Evolutionary conservation across 2,329 filamentous ascomycete species (phyloP).

Genomic region (Juglanconis juglandina): DNA sequence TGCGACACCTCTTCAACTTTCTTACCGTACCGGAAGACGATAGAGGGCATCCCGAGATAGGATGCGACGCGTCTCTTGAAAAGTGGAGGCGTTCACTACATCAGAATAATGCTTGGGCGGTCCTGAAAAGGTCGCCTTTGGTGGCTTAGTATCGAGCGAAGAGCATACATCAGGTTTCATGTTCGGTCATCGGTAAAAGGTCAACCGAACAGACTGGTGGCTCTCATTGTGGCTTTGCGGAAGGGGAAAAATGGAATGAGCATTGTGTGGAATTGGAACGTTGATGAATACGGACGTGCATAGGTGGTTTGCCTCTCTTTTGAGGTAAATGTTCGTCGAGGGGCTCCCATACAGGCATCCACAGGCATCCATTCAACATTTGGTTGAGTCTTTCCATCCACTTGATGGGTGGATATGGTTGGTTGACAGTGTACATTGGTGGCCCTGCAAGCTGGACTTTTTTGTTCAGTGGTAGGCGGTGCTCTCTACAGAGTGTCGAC

Average conservation of each 20-base stretch:
- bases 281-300: background rate
- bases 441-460: background rate
- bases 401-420: background rate
- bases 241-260: background rate
- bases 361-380: background rate
- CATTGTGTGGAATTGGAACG: slow-evolving; percentile 6
- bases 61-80: slow-evolving; percentile 19
- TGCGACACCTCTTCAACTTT: slow-evolving; percentile 12
- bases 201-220: slow-evolving; percentile 16
- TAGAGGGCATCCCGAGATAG: slow-evolving; percentile 23
- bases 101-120: slow-evolving; percentile 14
- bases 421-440: background rate
- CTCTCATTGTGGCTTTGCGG: background rate
- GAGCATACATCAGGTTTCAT: slow-evolving; percentile 9
- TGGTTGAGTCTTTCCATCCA: background rate
- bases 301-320: background rate
- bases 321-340: background rate
- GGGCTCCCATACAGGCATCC: background rate
- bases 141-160: slow-evolving; percentile 2
- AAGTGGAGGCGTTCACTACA: slow-evolving; percentile 10
- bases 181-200: slow-evolving; percentile 20
- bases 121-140: slow-evolving; percentile 18
- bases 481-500: background rate
- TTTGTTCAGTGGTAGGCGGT: background rate
- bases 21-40: slow-evolving; percentile 17